These are phyloP conservation scores for Fusarium udum DNA, from an alignment of 2,329 filamentous ascomycete species.

Conservation along the genomic window DNA sequence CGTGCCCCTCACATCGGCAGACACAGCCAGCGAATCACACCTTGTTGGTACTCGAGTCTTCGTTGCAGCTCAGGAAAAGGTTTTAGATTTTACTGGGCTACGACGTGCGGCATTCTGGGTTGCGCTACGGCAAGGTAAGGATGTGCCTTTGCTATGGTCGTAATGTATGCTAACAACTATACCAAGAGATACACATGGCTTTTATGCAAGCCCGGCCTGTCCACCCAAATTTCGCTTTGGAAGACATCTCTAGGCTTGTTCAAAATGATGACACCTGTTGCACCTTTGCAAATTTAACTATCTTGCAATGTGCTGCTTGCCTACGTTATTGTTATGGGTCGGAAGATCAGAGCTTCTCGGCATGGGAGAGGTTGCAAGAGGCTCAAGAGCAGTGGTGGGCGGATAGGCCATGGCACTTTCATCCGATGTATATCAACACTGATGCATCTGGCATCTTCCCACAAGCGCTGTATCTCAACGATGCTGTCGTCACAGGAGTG, in stretches of 20 bases:
- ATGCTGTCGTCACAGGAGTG: slow-evolving; percentile 43
- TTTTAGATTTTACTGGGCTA: slow-evolving; percentile 42
- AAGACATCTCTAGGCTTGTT: slow-evolving; percentile 35
- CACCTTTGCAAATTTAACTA: slow-evolving; percentile 41
- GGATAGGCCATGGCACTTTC: slow-evolving; percentile 43
- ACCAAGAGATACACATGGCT: slow-evolving; percentile 46
- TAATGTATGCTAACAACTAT: neutral
- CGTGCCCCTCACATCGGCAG: slow-evolving; percentile 30
- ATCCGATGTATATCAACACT: slow-evolving; percentile 39
- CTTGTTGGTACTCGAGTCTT: slow-evolving; percentile 45
- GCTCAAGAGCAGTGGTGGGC: slow-evolving; percentile 44
- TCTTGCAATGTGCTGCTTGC: slow-evolving; percentile 43
- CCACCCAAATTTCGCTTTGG: slow-evolving; percentile 40
- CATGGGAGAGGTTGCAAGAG: slow-evolving; percentile 35
- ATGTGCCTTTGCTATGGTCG: neutral
- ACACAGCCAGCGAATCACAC: slow-evolving; percentile 36
- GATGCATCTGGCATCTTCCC: slow-evolving; percentile 28
- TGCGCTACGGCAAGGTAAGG: slow-evolving; percentile 22
- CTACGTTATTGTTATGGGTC: slow-evolving; percentile 44
- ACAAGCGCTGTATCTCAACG: slow-evolving; percentile 41
- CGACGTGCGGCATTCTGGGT: slow-evolving; percentile 45
- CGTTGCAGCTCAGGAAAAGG: slow-evolving; percentile 43
- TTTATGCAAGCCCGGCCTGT: slow-evolving; percentile 45
- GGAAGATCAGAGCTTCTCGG: slow-evolving; percentile 38
- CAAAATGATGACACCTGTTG: slow-evolving; percentile 40